A percentile compares a stretch with the other conserved stretches of the same genome.
phyloP scores from a whole-genome alignment of 805 yeast species.

The Metschnikowia matae region DNA sequence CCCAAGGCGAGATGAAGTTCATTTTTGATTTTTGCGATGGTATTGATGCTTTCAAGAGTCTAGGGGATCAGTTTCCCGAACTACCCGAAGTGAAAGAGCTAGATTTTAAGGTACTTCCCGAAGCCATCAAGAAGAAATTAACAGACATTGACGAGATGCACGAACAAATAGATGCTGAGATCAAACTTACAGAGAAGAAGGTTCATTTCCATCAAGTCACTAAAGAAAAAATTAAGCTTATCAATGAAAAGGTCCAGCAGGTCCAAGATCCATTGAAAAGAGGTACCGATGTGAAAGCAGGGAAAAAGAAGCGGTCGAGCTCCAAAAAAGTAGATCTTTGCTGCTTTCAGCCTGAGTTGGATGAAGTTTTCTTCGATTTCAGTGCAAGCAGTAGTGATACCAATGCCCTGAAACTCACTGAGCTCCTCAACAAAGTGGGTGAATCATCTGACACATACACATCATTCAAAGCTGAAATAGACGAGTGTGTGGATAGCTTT shows the following conservation, averaged over 20 bases:
- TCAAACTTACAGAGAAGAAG: constrained; percentile 16
- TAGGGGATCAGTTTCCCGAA: constrained; percentile 43
- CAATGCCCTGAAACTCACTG: not conserved
- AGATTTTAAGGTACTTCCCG: constrained; percentile 18
- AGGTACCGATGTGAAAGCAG: constrained; percentile 15
- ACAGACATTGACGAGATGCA: constrained; percentile 7
- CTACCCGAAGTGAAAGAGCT: constrained; percentile 29
- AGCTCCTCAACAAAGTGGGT: not conserved
- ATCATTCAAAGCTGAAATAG: constrained; percentile 16
- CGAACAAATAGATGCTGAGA: constrained; percentile 15
- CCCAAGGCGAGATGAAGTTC: constrained; percentile 20
- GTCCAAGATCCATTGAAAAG: constrained; percentile 15
- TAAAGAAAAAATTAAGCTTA: constrained; percentile 33
- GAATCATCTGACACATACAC: constrained; percentile 6
- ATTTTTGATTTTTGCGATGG: constrained; percentile 21
- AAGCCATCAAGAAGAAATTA: constrained; percentile 17
- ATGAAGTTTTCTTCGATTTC: not conserved
- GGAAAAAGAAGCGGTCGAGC: constrained; percentile 18
- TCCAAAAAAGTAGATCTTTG: constrained; percentile 47
- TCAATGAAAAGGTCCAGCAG: constrained; percentile 32
- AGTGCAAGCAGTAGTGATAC: not conserved
- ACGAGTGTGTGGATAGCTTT: constrained; percentile 14
- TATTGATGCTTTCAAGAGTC: constrained; percentile 19
- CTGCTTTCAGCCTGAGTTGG: constrained; percentile 42
- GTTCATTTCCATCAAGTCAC: constrained; percentile 23